phyloP scores from a whole-genome alignment of 1,139 yeast genomes.

The Pichia sp. region DNA sequence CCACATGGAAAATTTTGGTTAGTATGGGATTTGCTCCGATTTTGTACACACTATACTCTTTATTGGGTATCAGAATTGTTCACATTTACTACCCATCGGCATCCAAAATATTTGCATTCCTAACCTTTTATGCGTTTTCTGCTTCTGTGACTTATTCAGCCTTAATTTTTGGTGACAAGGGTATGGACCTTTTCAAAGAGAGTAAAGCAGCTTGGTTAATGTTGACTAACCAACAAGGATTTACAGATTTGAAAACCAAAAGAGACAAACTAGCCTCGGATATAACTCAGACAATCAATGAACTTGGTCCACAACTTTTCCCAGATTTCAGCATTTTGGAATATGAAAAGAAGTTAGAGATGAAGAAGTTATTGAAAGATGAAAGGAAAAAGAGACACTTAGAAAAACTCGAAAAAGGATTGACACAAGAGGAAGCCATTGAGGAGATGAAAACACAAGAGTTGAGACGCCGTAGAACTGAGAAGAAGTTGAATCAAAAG shows the following conservation, averaged over 20 bases:
- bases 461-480: slow-evolving; percentile 41
- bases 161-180: slow-evolving; percentile 84
- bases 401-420: slow-evolving; percentile 38
- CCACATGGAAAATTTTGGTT: slow-evolving; percentile 92
- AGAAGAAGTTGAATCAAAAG: slow-evolving; percentile 20
- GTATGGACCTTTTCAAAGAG: slow-evolving; percentile 82
- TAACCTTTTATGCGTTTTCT: slow-evolving; percentile 49
- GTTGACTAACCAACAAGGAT: slow-evolving; percentile 51
- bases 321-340: slow-evolving; percentile 67
- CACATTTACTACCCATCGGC: slow-evolving; percentile 33
- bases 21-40: slow-evolving; percentile 87
- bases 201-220: slow-evolving; percentile 78
- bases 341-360: slow-evolving; percentile 39
- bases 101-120: slow-evolving; percentile 38
- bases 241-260: slow-evolving; percentile 51
- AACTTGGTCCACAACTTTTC: slow-evolving; percentile 71
- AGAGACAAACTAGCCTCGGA: slow-evolving; percentile 53
- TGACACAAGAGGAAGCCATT: slow-evolving; percentile 47
- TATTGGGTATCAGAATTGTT: slow-evolving; percentile 52
- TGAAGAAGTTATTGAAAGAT: slow-evolving; percentile 43
- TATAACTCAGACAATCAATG: slow-evolving; percentile 65
- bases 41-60: slow-evolving; percentile 74
- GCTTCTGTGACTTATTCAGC: slow-evolving; percentile 83
- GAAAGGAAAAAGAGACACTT: slow-evolving; percentile 38
- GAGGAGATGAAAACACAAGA: slow-evolving; percentile 56